Conservation (phyloP, 2,329 filamentous ascomycete species). For the Aureobasidium sp. region DNA sequence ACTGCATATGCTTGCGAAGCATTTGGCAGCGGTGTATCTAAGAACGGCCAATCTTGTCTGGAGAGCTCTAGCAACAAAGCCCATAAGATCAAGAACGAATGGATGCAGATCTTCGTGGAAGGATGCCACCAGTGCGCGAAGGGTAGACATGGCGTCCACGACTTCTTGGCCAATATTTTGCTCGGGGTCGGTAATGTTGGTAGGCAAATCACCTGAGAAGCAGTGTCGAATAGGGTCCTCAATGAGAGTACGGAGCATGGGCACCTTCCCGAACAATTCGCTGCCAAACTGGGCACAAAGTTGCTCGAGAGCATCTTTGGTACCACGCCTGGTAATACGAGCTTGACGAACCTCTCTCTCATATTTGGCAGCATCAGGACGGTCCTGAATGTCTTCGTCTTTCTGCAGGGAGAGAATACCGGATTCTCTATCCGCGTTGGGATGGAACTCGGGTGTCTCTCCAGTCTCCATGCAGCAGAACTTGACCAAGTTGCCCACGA, state of each 20-base stretch:
- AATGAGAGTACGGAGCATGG: constrained; percentile 74
- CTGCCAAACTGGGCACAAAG: constrained; percentile 72
- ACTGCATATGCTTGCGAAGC: constrained; percentile 93
- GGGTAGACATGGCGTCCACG: constrained; percentile 85
- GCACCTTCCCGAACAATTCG: constrained; percentile 71
- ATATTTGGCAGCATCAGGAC: constrained; percentile 83
- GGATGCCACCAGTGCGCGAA: constrained; percentile 89
- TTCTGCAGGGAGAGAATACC: constrained; percentile 91
- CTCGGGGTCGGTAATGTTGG: constrained; percentile 65
- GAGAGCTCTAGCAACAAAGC: constrained; percentile 77
- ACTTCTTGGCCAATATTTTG: constrained; percentile 80
- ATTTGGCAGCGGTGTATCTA: constrained; percentile 94
- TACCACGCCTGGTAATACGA: constrained; percentile 81
- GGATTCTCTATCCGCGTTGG: constrained; percentile 69
- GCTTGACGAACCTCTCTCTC: constrained; percentile 84
- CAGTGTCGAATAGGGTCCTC: constrained; percentile 70
- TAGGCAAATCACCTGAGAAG: constrained; percentile 61
- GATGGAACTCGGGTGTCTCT: constrained; percentile 89
- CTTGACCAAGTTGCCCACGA: constrained; percentile 90
- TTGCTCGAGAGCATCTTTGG: constrained; percentile 89
- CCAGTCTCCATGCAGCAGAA: constrained; percentile 97
- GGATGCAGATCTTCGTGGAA: constrained; percentile 66
- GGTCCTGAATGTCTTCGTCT: constrained; percentile 91
- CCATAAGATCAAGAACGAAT: constrained; percentile 77
- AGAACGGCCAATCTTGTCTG: constrained; percentile 87